phyloP scores from a whole-genome alignment of 768 basidiomycete genomes.

The Crepidotus variabilis region DNA sequence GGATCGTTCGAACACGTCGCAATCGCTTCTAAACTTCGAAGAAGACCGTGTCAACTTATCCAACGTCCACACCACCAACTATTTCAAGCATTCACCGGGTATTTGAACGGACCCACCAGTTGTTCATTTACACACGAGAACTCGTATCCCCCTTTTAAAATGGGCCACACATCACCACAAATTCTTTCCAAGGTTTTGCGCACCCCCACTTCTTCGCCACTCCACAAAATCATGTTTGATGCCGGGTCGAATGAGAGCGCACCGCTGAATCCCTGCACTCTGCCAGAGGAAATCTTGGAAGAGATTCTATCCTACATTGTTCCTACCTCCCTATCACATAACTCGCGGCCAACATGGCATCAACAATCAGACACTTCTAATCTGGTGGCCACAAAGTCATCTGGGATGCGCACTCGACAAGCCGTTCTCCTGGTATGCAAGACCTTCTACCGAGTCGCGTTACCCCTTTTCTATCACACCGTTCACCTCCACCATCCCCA shows the following conservation, averaged over 20 bases:
- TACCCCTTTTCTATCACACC: constrained; percentile 54
- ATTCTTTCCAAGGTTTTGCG: too few species aligned
- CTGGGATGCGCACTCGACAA: constrained; percentile 39
- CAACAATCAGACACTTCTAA: not conserved
- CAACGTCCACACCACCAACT: too few species aligned
- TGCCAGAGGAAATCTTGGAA: not conserved
- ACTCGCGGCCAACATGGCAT: not conserved
- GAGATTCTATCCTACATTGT: not conserved
- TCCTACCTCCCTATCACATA: not conserved
- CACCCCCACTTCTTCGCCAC: not conserved
- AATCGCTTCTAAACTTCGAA: too few species aligned
- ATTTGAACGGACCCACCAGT: too few species aligned
- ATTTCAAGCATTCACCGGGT: too few species aligned
- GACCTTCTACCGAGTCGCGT: constrained; percentile 51
- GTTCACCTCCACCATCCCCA: constrained; percentile 37
- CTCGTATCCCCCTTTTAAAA: too few species aligned
- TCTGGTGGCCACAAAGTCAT: not conserved
- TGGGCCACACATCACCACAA: too few species aligned
- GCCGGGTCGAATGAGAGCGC: not conserved
- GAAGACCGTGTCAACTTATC: too few species aligned
- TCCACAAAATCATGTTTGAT: not conserved
- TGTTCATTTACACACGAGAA: too few species aligned
- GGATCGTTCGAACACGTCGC: too few species aligned
- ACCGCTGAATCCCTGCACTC: not conserved
- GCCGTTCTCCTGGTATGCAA: constrained; percentile 50